Evolutionary conservation across 768 basidiomycete genomes (phyloP).

Genomic region (Trichaptum fuscoviolaceum): DNA sequence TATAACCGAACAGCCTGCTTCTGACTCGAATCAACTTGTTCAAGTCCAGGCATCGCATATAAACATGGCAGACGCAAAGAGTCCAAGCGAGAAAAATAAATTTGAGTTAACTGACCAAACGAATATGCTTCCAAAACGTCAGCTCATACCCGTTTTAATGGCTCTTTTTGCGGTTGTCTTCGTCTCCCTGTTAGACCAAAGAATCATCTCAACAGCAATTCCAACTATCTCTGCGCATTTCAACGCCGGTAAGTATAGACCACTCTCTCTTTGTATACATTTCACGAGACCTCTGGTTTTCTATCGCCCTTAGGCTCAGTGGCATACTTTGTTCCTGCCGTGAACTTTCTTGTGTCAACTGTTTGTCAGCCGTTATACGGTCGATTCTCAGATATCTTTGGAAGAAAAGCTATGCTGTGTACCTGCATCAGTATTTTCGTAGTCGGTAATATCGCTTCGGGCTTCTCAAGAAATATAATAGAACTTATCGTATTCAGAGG

Average conservation of each 20-base stretch:
- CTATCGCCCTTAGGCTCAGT: conserved; percentile 34
- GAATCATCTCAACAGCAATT: conserved; percentile 70
- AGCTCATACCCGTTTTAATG: conserved; percentile 56
- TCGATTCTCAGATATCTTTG: conserved; percentile 62
- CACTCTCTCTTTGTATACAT: too few species aligned
- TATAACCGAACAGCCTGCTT: too few species aligned
- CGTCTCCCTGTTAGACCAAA: conserved; percentile 62
- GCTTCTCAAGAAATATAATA: conserved; percentile 58
- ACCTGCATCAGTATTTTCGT: conserved; percentile 59
- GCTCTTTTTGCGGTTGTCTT: conserved; percentile 57
- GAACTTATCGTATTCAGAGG: conserved; percentile 68
- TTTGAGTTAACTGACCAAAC: conserved; percentile 61
- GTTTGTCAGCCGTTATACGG: conserved; percentile 58
- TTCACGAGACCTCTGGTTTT: background rate
- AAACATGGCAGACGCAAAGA: background rate
- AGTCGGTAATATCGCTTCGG: conserved; percentile 60
- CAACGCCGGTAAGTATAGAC: conserved; percentile 31
- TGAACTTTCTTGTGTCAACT: conserved; percentile 63
- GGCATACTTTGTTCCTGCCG: conserved; percentile 67
- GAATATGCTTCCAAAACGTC: conserved; percentile 62
- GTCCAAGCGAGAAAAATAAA: background rate
- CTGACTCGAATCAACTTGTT: too few species aligned
- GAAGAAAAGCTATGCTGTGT: conserved; percentile 55
- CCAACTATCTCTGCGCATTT: conserved; percentile 65
- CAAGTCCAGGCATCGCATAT: background rate